A percentile compares a stretch with the other conserved stretches of the same genome.
Evolutionary conservation across 139 green algal species (phyloP).

Genomic region (Ostreobium quekettii): DNA sequence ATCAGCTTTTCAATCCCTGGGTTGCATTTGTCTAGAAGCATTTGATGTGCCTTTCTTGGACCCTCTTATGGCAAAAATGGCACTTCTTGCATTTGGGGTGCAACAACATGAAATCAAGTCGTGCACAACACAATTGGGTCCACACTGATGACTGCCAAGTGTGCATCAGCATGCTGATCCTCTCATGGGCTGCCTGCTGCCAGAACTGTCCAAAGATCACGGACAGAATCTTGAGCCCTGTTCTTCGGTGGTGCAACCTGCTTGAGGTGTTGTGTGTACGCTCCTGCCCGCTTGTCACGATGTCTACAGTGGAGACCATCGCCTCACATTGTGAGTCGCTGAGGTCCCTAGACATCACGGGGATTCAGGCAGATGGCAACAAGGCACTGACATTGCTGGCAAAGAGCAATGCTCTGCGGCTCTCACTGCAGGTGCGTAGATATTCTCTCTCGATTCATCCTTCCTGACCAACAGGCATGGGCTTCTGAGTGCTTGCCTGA

Average conservation of each 20-base stretch:
- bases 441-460: too few relatives aligned
- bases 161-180: too few relatives aligned
- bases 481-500: too few relatives aligned
- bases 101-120: too few relatives aligned
- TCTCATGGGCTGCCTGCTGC: neutral
- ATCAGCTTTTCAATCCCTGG: too few relatives aligned
- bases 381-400: neutral
- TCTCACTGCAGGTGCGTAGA: neutral
- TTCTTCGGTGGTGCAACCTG: neutral
- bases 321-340: neutral
- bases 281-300: neutral
- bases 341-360: neutral
- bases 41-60: too few relatives aligned
- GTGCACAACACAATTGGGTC: too few relatives aligned
- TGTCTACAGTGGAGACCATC: neutral
- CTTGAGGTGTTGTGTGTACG: neutral
- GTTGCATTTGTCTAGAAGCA: too few relatives aligned
- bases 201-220: neutral
- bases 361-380: neutral
- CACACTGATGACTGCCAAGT: too few relatives aligned
- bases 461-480: too few relatives aligned
- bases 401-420: neutral
- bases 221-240: neutral
- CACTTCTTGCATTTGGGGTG: too few relatives aligned
- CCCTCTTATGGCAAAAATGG: too few relatives aligned